phyloP scores from a whole-genome alignment of 2,329 filamentous ascomycete genomes.

The Diaporthe helianthi region DNA sequence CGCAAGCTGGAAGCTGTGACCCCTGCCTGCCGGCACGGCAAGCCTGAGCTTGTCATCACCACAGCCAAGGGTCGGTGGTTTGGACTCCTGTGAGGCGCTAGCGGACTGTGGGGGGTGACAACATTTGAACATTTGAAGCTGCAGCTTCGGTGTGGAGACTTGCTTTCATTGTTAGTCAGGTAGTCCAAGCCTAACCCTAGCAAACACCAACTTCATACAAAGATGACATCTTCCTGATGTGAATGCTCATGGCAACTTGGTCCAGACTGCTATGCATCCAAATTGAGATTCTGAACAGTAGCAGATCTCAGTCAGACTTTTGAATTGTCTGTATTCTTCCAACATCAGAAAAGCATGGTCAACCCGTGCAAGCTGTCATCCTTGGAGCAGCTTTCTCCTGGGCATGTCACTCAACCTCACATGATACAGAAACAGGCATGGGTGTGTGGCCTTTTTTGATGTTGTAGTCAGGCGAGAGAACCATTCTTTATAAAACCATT shows the following conservation, averaged over 20 bases:
- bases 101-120: conserved; percentile 23
- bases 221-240: neutral
- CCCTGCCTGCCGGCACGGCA: conserved; percentile 29
- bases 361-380: neutral
- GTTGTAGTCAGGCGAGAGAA: no score
- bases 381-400: neutral
- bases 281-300: neutral
- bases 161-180: neutral
- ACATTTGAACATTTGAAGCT: no score
- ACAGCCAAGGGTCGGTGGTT: neutral
- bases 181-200: neutral
- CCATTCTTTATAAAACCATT: no score
- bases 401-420: neutral
- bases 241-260: neutral
- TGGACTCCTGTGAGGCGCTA: conserved; percentile 18
- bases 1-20: conserved; percentile 14
- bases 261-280: no score
- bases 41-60: conserved; percentile 21
- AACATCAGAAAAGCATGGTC: neutral
- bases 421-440: neutral
- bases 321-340: no score
- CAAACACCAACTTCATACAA: neutral
- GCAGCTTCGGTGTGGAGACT: conserved; percentile 29
- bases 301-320: neutral
- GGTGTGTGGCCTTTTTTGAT: no score